Conservation (phyloP, 768 basidiomycete species). For the Xerocomellus chrysenteron region DNA sequence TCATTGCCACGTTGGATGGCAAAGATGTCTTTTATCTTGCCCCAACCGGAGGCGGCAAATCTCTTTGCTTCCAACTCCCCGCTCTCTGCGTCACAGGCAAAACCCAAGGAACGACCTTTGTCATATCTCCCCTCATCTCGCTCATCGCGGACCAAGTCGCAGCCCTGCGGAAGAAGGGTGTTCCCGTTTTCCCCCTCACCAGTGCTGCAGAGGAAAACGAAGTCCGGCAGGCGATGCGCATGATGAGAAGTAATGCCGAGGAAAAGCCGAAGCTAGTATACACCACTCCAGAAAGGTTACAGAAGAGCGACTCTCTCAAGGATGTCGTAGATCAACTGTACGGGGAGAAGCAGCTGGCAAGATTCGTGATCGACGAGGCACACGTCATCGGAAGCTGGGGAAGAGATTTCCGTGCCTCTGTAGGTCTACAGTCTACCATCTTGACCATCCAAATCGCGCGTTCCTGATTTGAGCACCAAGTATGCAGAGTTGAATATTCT, state of each 20-base stretch:
- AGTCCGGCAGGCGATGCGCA: conserved; percentile 40
- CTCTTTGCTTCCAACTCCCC: conserved; percentile 86
- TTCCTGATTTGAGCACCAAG: conserved; percentile 38
- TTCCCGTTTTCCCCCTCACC: conserved; percentile 71
- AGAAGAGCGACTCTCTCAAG: conserved; percentile 56
- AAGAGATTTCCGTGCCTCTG: conserved; percentile 84
- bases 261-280: conserved; percentile 73
- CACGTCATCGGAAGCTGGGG: conserved; percentile 97
- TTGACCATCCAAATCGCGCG: not conserved
- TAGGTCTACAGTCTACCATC: conserved; percentile 36
- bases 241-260: conserved; percentile 38
- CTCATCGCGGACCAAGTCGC: conserved; percentile 90
- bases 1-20: conserved; percentile 74
- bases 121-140: conserved; percentile 85
- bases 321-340: conserved; percentile 60
- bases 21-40: conserved; percentile 92
- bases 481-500: conserved; percentile 67
- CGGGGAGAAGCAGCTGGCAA: conserved; percentile 56
- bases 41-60: conserved; percentile 95
- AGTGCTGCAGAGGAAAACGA: conserved; percentile 47
- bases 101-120: conserved; percentile 82
- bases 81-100: conserved; percentile 73
- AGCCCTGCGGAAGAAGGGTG: conserved; percentile 56
- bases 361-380: conserved; percentile 96
- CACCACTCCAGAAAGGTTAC: conserved; percentile 88